Conservation (phyloP, 352 stramenopile genomes). For the Aphanomyces euteiches region DNA sequence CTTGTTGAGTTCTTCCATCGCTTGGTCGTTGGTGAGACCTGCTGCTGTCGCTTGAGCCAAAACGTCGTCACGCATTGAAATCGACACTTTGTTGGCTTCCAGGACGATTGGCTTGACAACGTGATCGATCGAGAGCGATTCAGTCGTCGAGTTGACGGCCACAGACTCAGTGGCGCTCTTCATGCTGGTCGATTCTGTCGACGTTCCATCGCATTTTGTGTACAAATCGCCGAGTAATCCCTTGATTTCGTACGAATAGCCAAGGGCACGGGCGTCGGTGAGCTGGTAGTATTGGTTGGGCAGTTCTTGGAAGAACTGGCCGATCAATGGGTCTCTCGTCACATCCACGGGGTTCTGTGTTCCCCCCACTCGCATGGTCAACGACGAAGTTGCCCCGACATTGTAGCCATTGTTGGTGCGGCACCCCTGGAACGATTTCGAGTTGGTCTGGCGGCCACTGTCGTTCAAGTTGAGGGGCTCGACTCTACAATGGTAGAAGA, state of each 20-base stretch:
- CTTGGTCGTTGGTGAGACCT: slow-evolving; percentile 28
- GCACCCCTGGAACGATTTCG: slow-evolving; percentile 11
- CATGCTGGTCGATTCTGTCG: no score
- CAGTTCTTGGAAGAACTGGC: slow-evolving; percentile 30
- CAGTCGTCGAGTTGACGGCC: not conserved
- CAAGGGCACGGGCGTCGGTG: slow-evolving; percentile 42
- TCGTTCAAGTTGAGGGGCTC: not conserved
- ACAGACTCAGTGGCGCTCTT: no score
- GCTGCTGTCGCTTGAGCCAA: slow-evolving; percentile 4
- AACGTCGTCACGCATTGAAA: not conserved
- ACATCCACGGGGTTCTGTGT: slow-evolving; percentile 44
- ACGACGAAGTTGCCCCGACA: slow-evolving; percentile 5
- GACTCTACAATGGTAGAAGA: slow-evolving; percentile 17
- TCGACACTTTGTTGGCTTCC: not conserved
- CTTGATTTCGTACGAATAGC: slow-evolving; percentile 58
- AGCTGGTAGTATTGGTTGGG: slow-evolving; percentile 39
- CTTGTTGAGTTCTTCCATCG: slow-evolving; percentile 45
- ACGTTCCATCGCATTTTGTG: slow-evolving; percentile 32
- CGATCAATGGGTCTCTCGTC: not conserved
- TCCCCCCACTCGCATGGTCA: slow-evolving; percentile 33
- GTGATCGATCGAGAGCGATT: not conserved
- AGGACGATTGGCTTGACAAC: not conserved
- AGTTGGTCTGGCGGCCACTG: not conserved
- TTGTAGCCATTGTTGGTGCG: not conserved
- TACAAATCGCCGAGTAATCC: slow-evolving; percentile 45